phyloP scores from a whole-genome alignment of 208 protist genomes.

The Acanthamoeba lenticulata region DNA sequence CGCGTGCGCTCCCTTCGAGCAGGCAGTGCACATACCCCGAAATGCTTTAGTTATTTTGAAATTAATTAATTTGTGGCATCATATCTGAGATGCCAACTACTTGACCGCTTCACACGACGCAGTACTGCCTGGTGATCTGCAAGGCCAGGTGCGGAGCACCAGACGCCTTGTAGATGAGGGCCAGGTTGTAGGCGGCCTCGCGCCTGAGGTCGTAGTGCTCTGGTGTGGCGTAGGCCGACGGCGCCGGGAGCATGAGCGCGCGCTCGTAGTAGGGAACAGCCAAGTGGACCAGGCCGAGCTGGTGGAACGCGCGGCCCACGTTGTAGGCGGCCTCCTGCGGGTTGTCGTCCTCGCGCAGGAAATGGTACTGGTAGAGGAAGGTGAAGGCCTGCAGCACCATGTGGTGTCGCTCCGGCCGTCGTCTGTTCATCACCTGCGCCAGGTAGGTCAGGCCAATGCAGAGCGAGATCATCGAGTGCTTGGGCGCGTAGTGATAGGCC shows the following conservation, averaged over 20 bases:
- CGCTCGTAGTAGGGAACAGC: slow-evolving; percentile 60
- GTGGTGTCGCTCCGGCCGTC: slow-evolving; percentile 19
- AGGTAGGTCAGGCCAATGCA: too few relatives aligned
- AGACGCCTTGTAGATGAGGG: slow-evolving; percentile 57
- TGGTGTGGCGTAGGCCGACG: not conserved
- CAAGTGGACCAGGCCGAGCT: slow-evolving; percentile 44
- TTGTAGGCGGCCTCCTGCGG: slow-evolving; percentile 1
- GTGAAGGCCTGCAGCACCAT: slow-evolving; percentile 44
- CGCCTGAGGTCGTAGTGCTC: not conserved
- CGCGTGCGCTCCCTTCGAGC: too few relatives aligned
- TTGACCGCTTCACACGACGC: not conserved
- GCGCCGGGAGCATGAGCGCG: not conserved
- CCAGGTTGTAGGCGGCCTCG: slow-evolving; percentile 59
- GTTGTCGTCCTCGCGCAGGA: not conserved
- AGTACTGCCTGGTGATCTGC: slow-evolving; percentile 11
- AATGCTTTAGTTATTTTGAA: too few relatives aligned
- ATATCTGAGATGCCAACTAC: too few relatives aligned
- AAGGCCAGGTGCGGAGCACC: slow-evolving; percentile 12
- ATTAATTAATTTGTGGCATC: too few relatives aligned
- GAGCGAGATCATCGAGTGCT: not conserved
- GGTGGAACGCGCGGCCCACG: slow-evolving; percentile 25
- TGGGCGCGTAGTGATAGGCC: not conserved
- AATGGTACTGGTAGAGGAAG: slow-evolving; percentile 57
- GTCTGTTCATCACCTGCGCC: slow-evolving; percentile 50
- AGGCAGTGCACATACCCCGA: too few relatives aligned